phyloP scores from a whole-genome alignment of 352 stramenopile species.

The Bremia lactucae region DNA sequence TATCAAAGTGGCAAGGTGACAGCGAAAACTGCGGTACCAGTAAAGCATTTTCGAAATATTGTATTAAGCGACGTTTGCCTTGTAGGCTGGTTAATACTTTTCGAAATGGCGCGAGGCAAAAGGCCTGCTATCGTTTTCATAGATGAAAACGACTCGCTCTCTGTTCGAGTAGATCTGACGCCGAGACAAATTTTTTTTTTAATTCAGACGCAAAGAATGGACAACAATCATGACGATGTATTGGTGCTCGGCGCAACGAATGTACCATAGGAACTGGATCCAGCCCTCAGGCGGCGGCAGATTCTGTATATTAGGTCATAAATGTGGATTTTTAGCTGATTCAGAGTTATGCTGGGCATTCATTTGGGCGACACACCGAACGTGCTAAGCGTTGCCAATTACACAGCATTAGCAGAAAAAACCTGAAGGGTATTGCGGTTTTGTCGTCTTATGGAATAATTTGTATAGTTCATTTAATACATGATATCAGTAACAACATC shows the following conservation, averaged over 20 bases:
- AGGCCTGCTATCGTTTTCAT: constrained; percentile 99
- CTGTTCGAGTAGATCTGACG: constrained; percentile 84
- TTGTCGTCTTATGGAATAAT: background rate
- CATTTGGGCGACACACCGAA: constrained; percentile 96
- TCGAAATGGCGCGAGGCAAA: constrained; percentile 97
- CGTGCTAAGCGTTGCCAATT: constrained; percentile 89
- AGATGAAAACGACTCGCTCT: constrained; percentile 96
- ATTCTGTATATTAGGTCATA: background rate
- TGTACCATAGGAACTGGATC: constrained; percentile 96
- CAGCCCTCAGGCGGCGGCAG: constrained; percentile 91
- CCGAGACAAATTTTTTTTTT: constrained; percentile 98
- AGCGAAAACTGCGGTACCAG: constrained; percentile 82
- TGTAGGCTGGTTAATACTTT: constrained; percentile 93
- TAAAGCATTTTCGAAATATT: background rate
- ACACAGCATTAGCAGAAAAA: constrained; percentile 86
- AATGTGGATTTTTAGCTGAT: constrained; percentile 3
- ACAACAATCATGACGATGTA: constrained; percentile 83
- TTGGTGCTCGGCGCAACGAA: constrained; percentile 97
- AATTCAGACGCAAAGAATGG: constrained; percentile 95
- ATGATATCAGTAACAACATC: background rate
- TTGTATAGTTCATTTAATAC: background rate
- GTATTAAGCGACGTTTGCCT: background rate
- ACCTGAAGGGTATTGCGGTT: constrained; percentile 84
- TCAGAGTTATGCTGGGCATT: constrained; percentile 93
- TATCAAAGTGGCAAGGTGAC: constrained; percentile 98